Base-by-base conservation (phyloP, 352 stramenopile genomes). In the Phytophthora kernoviae region DNA sequence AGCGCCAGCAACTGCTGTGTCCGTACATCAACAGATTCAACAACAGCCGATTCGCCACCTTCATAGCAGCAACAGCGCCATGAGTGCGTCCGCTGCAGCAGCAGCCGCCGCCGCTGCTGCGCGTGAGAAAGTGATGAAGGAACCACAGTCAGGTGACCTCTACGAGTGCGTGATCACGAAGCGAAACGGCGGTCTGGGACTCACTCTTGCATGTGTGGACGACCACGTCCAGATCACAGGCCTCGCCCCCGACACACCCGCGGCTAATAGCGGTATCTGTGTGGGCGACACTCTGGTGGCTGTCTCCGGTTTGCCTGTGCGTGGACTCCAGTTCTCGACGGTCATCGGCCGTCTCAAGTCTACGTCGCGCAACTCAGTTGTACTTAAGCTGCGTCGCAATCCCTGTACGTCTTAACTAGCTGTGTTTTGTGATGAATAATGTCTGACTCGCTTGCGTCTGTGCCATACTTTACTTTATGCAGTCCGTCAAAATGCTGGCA, bases 151-250 rank as follows among this genome's bases (percentile, higher is more conserved):
- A 1, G 82, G 82, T 2, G 83, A 92, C 53, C 46, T 92, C n/a
- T 92, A 92, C 75, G 83, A 92, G 68, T 92, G 83, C 45, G 81
- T 92, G 34, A 92, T 92, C 68, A 92, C 80, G 39, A 92, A 92
- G 52, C 70, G 80, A 8, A 92, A 92, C 55, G 83, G 83, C 24
- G 81, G 83, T 9, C 69, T 92, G 15, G 83, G 83, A 27, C 63
- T 92, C 37, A 92, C 83, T 40, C 75, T 93, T 7, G 83, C 83
- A 15, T 93, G 83, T 51, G 83, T 93, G 42, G 83, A 93, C 64
- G 81, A 91, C 67, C 83, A 93, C 71, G 83, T 93, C 21, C 83
- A 93, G 66, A 93, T 93, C 69, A 93, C 80, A 43, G 83, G 81
- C 8, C 61, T 93, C 8, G 79, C 80, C 1, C 81, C 81, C 0